Conservation (phyloP, 331 rosid genomes). For the Stylosanthes scabra region DNA sequence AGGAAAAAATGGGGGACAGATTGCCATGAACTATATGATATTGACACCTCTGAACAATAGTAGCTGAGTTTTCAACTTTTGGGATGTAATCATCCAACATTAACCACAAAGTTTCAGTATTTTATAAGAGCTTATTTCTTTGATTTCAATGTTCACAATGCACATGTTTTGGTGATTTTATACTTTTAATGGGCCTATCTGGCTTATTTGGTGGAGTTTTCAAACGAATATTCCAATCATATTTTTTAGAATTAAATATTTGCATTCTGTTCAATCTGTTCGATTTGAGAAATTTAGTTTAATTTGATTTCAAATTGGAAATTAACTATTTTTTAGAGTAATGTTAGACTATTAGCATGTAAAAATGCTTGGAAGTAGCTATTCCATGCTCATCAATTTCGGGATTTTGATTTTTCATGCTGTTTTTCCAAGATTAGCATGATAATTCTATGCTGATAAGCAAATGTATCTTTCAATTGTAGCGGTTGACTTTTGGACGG, state of each 20-base stretch:
- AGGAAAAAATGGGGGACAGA: not conserved
- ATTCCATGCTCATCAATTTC: slow-evolving; percentile 28
- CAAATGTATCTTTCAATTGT: slow-evolving; percentile 39
- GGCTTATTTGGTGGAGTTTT: not conserved
- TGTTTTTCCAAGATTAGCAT: slow-evolving; percentile 13
- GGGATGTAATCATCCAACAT: slow-evolving; percentile 12
- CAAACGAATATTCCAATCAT: slow-evolving; percentile 12
- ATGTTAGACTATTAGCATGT: slow-evolving; percentile 5
- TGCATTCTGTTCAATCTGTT: not conserved
- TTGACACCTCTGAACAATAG: not conserved
- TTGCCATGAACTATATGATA: not conserved
- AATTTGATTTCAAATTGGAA: slow-evolving; percentile 14
- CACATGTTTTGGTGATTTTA: not conserved
- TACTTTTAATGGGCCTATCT: no score
- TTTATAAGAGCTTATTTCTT: slow-evolving; percentile 15
- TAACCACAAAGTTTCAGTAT: slow-evolving; percentile 1
- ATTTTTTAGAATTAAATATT: slow-evolving; percentile 1
- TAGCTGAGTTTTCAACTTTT: slow-evolving; percentile 29
- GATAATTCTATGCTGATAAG: slow-evolving; percentile 23
- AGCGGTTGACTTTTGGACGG: slow-evolving; percentile 80
- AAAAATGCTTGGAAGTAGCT: slow-evolving; percentile 26
- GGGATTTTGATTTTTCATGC: slow-evolving; percentile 14
- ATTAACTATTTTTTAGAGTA: not conserved
- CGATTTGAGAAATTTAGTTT: not conserved
- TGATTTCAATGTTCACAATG: slow-evolving; percentile 17